phyloP scores from a whole-genome alignment of 2,329 filamentous ascomycete genomes.

The Celoporthe dispersa region DNA sequence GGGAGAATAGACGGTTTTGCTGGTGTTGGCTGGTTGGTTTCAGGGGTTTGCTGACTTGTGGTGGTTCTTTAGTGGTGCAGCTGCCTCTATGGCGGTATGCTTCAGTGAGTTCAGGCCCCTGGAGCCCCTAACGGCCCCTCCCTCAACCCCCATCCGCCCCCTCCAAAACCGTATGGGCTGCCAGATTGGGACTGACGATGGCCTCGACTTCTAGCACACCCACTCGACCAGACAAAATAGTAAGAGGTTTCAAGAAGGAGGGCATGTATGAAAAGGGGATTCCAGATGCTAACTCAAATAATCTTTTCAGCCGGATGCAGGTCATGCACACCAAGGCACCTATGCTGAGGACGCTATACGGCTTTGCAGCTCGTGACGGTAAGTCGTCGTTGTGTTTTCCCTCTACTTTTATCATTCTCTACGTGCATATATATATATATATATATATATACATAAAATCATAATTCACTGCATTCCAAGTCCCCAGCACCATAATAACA shows the following conservation, averaged over 20 bases:
- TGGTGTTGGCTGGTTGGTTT: background rate
- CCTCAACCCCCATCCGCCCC: background rate
- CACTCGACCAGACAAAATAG: conserved; percentile 52
- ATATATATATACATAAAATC: too few relatives aligned
- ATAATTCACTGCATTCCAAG: too few relatives aligned
- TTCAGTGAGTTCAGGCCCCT: conserved; percentile 43
- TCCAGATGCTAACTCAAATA: background rate
- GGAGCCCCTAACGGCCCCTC: background rate
- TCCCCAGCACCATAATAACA: too few relatives aligned
- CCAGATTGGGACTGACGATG: conserved; percentile 13
- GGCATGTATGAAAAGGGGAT: background rate
- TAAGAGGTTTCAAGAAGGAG: conserved; percentile 30
- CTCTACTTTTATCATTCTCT: too few relatives aligned
- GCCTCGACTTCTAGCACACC: conserved; percentile 42
- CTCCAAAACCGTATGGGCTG: background rate
- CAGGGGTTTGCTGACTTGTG: conserved; percentile 12
- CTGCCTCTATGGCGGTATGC: conserved; percentile 51
- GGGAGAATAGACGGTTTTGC: background rate
- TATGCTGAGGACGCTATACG: conserved; percentile 44
- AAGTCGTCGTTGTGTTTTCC: too few relatives aligned
- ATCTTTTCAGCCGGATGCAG: conserved; percentile 46
- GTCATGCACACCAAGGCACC: conserved; percentile 46
- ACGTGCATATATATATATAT: too few relatives aligned
- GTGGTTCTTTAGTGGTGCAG: conserved; percentile 42
- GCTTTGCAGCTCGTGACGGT: conserved; percentile 48